Percentiles rank a stretch among this genome's conserved stretches.
Evolutionary conservation across 257 asterid species (phyloP).

Genomic region (Solanum bulbocastanum): DNA sequence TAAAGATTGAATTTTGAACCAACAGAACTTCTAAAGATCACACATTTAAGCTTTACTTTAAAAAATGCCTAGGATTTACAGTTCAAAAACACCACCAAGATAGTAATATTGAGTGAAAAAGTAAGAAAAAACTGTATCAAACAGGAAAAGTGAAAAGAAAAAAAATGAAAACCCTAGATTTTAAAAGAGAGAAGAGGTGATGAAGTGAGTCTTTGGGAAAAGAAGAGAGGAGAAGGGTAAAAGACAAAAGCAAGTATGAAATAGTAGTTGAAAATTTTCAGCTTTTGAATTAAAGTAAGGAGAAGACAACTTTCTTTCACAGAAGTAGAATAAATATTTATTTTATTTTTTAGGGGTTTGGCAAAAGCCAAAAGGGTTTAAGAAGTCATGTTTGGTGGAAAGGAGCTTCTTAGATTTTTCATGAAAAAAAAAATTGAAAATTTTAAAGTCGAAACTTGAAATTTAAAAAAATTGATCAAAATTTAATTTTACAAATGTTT

Average conservation of each 20-base stretch:
- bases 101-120: conserved; percentile 9
- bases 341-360: neutral
- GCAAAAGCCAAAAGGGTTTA: neutral
- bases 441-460: neutral
- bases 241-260: conserved; percentile 67
- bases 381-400: conserved; percentile 3
- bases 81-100: conserved; percentile 6
- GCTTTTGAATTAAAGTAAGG: conserved; percentile 46
- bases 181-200: conserved; percentile 22
- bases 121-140: conserved; percentile 7
- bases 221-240: conserved; percentile 30
- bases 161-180: conserved; percentile 68
- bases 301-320: conserved; percentile 16
- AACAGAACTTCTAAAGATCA: conserved; percentile 6
- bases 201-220: conserved; percentile 20
- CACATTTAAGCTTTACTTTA: conserved; percentile 14
- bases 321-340: neutral
- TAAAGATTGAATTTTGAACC: conserved; percentile 10
- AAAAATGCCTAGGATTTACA: conserved; percentile 36
- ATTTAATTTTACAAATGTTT: neutral
- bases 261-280: conserved; percentile 23
- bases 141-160: neutral
- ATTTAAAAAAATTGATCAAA: neutral
- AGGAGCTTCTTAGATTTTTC: neutral
- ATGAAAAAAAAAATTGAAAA: neutral